Percentiles rank a stretch among this genome's conserved stretches.
Evolutionary conservation across 2,329 filamentous ascomycete genomes (phyloP).

Genomic region (Myriosclerotinia scirpicola): DNA sequence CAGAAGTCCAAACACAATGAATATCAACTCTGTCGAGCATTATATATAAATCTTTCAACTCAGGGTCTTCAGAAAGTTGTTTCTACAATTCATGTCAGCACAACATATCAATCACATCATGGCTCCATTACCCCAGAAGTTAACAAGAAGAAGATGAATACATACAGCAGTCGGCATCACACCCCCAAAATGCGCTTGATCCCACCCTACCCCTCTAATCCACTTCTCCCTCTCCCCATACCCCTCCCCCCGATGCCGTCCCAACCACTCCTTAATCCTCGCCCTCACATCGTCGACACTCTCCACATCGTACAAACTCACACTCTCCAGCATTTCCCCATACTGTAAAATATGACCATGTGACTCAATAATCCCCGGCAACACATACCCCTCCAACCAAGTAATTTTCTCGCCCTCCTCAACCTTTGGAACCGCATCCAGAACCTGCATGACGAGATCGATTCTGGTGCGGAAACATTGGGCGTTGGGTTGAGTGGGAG

Average conservation of each 20-base stretch:
- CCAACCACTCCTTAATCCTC: constrained; percentile 54
- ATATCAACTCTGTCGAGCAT: constrained; percentile 71
- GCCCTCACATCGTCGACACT: constrained; percentile 55
- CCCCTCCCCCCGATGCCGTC: constrained; percentile 52
- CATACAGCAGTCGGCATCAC: constrained; percentile 59
- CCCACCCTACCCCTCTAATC: constrained; percentile 69
- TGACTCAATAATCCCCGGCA: constrained; percentile 70
- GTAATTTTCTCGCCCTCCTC: constrained; percentile 36
- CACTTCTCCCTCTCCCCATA: constrained; percentile 52
- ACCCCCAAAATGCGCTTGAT: constrained; percentile 62
- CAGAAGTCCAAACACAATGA: constrained; percentile 69
- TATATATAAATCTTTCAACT: constrained; percentile 58
- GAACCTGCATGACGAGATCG: constrained; percentile 53
- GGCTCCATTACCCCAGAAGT: not conserved
- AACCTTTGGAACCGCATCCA: constrained; percentile 39
- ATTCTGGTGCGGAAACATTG: constrained; percentile 57
- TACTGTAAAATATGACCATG: constrained; percentile 68
- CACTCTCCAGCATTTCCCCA: constrained; percentile 66
- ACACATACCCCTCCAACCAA: constrained; percentile 52
- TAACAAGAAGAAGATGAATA: constrained; percentile 44
- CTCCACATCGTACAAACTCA: constrained; percentile 60
- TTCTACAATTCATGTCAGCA: constrained; percentile 34
- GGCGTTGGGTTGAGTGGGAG: constrained; percentile 42
- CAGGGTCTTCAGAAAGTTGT: constrained; percentile 54
- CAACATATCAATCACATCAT: not conserved